Evolutionary conservation across 345 rosid genomes (phyloP), one percentile per base, ranked within the genome.

Genomic region (Gossypium australe): DNA sequence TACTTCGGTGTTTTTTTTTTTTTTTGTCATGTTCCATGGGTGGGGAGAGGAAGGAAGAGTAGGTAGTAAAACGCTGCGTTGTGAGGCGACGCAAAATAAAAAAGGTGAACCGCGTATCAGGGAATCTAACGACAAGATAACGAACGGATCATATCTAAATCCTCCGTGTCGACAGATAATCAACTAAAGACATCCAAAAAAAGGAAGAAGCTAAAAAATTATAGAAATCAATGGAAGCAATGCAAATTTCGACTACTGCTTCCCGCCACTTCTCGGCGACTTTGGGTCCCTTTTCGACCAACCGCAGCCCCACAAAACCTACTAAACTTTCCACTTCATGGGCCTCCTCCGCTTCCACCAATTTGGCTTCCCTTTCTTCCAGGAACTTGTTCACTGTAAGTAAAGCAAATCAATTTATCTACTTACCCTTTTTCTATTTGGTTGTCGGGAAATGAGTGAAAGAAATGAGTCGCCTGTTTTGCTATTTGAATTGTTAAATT

Each of bases 381-480:
- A 79, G 72, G 80, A 88, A 84, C 58, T 65, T 55, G 62, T 87
- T 92, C 84, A 73, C 95, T 68, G 99, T 88, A 76, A 67, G 71
- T 22, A 47, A 47, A 67, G 25, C 18, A 25, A 67, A 64, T 14
- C 11, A 1, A 44, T 7, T 11, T 66, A 44, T 45, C 16, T 65
- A 61, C 66, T 7, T 44, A 66, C 45, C 66, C 66, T 61, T 65
- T 34, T 41, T 3, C 2, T 65, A 4, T 43, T 18, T 65, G 29
- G 64, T 56, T 71, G 16, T 14, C 65, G 41, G 43, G 43, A 44
- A 58, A 13, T 22, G 60, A 17, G 25, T 22, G 2, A 45, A 58
- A 43, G 66, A 71, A 41, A 72, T 16, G 29, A 16, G 73, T 16
- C n/a, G 2, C n/a, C 12, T 52, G 7, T 34, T 34, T 7, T 18